These are phyloP conservation scores for Eucommia ulmoides DNA, from an alignment of 257 asterid genomes.

Conservation along the genomic window DNA sequence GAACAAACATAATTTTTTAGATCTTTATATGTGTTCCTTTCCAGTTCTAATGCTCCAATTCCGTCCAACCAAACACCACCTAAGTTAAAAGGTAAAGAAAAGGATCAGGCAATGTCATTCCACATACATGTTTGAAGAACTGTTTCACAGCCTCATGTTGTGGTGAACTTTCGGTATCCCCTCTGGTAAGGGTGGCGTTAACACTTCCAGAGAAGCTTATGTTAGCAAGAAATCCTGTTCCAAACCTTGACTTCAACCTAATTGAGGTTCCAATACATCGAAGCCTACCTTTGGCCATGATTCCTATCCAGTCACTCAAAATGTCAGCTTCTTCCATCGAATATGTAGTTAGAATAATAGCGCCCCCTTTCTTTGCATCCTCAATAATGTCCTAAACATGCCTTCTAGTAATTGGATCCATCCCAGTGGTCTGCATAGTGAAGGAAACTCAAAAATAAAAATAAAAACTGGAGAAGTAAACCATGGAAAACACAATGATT, in stretches of 20 bases:
- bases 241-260: constrained; percentile 78
- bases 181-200: constrained; percentile 30
- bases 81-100: too few relatives aligned
- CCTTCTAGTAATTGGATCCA: constrained; percentile 92
- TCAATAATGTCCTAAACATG: constrained; percentile 93
- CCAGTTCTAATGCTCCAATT: too few relatives aligned
- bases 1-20: too few relatives aligned
- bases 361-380: constrained; percentile 81
- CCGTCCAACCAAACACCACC: too few relatives aligned
- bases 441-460: too few relatives aligned
- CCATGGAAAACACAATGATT: too few relatives aligned
- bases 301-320: constrained; percentile 81
- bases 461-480: too few relatives aligned
- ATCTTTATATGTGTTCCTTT: too few relatives aligned
- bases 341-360: constrained; percentile 84
- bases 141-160: constrained; percentile 58
- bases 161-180: constrained; percentile 21
- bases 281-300: constrained; percentile 96
- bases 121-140: constrained; percentile 65
- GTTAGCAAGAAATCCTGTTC: constrained; percentile 78
- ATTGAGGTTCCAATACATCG: constrained; percentile 96
- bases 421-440: constrained; percentile 70
- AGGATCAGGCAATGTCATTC: constrained; percentile 7
- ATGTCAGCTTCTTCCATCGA: constrained; percentile 98
- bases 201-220: constrained; percentile 57